Evolutionary conservation across 2,329 filamentous ascomycete genomes (phyloP).

Genomic region (Elsinoe fawcettii): DNA sequence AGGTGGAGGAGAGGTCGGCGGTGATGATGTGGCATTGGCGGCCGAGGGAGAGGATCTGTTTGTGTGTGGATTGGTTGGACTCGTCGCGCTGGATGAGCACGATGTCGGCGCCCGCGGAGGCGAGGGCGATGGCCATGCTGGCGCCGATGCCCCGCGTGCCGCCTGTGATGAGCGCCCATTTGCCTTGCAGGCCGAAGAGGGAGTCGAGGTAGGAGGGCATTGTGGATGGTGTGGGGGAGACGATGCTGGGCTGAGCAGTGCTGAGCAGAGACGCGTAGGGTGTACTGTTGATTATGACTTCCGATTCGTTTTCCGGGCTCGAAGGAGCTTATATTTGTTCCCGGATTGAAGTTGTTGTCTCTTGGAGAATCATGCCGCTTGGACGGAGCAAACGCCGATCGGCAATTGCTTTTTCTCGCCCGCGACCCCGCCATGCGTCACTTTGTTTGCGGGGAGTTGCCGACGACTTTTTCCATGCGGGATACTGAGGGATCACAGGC

Average conservation of each 20-base stretch:
- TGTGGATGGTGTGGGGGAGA: constrained; percentile 10
- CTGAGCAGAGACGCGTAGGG: not conserved
- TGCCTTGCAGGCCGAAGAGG: constrained; percentile 43
- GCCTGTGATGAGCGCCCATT: constrained; percentile 44
- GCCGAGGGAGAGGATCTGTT: constrained; percentile 56
- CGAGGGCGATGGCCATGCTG: constrained; percentile 43
- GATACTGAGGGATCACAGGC: not conserved
- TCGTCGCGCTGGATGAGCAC: constrained; percentile 49
- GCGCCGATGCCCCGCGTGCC: constrained; percentile 45
- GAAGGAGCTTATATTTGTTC: constrained; percentile 1
- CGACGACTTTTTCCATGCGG: not conserved
- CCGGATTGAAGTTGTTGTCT: constrained; percentile 14
- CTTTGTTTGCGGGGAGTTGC: not conserved
- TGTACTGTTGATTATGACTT: not conserved
- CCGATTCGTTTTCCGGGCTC: not conserved
- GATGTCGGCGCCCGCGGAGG: constrained; percentile 45
- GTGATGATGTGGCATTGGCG: constrained; percentile 61
- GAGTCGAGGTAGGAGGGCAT: constrained; percentile 33
- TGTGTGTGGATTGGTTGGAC: constrained; percentile 50
- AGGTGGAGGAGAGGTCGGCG: constrained; percentile 57
- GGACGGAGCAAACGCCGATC: constrained; percentile 11
- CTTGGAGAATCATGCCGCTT: constrained; percentile 9
- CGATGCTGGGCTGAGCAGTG: not conserved
- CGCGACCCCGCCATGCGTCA: not conserved
- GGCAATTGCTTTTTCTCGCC: constrained; percentile 2